These are phyloP conservation scores for Lachnellula arida DNA, from an alignment of 2,329 filamentous ascomycete genomes.

Conservation along the genomic window DNA sequence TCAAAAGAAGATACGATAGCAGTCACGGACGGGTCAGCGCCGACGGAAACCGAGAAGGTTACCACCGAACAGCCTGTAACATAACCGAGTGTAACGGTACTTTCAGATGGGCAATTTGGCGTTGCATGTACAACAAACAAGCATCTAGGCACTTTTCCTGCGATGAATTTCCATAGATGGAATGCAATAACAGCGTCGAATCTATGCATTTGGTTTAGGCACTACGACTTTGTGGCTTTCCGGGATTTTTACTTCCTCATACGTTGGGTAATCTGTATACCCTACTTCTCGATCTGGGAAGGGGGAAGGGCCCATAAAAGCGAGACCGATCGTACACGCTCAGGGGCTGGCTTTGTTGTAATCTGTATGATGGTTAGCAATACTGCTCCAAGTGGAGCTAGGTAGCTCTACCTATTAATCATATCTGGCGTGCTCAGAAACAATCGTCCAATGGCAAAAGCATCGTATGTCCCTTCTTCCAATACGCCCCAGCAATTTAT, in stretches of 20 bases:
- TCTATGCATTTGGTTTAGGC: background rate
- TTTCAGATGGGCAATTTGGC: background rate
- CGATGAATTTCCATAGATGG: background rate
- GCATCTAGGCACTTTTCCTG: background rate
- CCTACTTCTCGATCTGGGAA: slow-evolving; percentile 33
- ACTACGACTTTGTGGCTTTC: slow-evolving; percentile 1
- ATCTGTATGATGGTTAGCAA: slow-evolving; percentile 14
- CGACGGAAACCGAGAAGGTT: background rate
- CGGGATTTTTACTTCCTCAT: slow-evolving; percentile 15
- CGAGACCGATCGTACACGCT: slow-evolving; percentile 39
- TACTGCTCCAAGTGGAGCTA: background rate
- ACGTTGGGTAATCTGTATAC: slow-evolving; percentile 35
- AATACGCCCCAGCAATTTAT: slow-evolving; percentile 46
- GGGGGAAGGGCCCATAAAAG: slow-evolving; percentile 40
- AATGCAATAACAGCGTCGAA: background rate
- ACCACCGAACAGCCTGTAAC: background rate
- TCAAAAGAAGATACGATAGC: background rate
- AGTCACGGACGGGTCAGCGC: background rate
- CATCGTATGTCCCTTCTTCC: slow-evolving; percentile 44
- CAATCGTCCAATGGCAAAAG: slow-evolving; percentile 42
- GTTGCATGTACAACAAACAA: background rate
- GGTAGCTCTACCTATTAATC: slow-evolving; percentile 30
- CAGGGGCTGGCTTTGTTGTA: slow-evolving; percentile 38
- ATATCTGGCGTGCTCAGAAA: slow-evolving; percentile 48
- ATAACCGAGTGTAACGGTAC: background rate